Evolutionary conservation across 2,329 filamentous ascomycete genomes (phyloP).

Genomic region (Epichloe bromicola): DNA sequence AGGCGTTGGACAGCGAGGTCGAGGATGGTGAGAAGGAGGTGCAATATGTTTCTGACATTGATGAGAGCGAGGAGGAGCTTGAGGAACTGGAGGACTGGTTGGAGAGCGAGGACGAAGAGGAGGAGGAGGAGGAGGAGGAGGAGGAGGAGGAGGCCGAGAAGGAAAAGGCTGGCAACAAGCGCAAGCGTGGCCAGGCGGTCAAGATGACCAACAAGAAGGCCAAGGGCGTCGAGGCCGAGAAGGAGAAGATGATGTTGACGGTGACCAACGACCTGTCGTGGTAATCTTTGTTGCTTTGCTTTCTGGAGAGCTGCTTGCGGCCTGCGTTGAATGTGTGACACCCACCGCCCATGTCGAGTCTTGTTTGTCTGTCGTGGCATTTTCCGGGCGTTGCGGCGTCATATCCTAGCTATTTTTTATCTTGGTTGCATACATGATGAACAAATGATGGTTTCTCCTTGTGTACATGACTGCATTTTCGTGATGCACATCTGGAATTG

Average conservation of each 20-base stretch:
- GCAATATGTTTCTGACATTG: conserved; percentile 87
- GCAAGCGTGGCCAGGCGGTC: conserved; percentile 36
- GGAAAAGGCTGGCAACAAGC: conserved; percentile 42
- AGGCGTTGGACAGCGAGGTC: conserved; percentile 54
- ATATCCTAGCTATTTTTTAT: background rate
- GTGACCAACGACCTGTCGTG: conserved; percentile 30
- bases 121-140: conserved; percentile 43
- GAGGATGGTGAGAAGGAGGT: conserved; percentile 67
- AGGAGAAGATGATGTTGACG: conserved; percentile 33
- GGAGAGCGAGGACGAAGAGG: conserved; percentile 51
- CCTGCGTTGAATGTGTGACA: no score
- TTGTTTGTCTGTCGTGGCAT: background rate
- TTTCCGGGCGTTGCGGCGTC: background rate
- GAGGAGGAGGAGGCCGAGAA: conserved; percentile 45
- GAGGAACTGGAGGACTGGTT: conserved; percentile 88
- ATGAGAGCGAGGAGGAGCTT: conserved; percentile 68
- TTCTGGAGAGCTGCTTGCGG: no score
- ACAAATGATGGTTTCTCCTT: no score
- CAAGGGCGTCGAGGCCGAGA: conserved; percentile 58
- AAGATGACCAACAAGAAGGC: conserved; percentile 33
- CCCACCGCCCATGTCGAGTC: no score
- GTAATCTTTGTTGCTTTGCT: conserved; percentile 13
- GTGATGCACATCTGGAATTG: no score
- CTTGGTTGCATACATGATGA: no score
- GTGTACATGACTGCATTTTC: no score